phyloP scores from a whole-genome alignment of 164 flowering plant species.

The Magnolia kwangsiensis region DNA sequence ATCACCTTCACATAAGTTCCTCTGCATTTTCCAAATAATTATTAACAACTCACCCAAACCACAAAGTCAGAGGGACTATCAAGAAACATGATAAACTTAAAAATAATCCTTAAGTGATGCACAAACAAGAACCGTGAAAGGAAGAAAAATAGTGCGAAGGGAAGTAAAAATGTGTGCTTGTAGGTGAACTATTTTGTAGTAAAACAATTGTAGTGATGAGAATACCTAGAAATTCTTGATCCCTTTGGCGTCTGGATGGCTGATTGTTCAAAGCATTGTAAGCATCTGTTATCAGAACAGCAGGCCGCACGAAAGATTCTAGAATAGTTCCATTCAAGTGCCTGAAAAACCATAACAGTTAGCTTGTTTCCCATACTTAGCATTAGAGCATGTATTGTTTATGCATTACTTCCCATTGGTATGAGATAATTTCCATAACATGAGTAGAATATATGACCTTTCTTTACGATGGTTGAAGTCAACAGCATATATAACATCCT shows the following conservation, averaged over 20 bases:
- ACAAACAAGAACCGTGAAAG: too few species aligned
- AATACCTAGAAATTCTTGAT: conserved; percentile 78
- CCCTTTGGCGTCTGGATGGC: conserved; percentile 76
- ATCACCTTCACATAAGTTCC: too few species aligned
- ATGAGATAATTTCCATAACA: neutral
- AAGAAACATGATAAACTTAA: too few species aligned
- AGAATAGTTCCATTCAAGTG: conserved; percentile 88
- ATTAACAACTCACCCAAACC: too few species aligned
- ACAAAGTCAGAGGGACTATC: too few species aligned
- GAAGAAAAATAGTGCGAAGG: neutral
- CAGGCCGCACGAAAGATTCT: conserved; percentile 87
- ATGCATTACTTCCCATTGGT: neutral
- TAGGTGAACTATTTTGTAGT: neutral
- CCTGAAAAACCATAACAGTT: conserved; percentile 40
- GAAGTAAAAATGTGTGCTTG: neutral
- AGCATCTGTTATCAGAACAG: conserved; percentile 96
- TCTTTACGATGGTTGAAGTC: conserved; percentile 97
- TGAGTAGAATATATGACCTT: conserved; percentile 36
- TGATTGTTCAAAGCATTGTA: conserved; percentile 89
- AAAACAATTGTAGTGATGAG: neutral
- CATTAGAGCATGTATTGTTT: neutral
- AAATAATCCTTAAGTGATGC: too few species aligned
- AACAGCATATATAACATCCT: conserved; percentile 94
- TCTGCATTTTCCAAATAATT: too few species aligned
- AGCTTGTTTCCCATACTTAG: neutral